Conservation (phyloP, 176 grass and related monocot species). For the Phyllostachys edulis region DNA sequence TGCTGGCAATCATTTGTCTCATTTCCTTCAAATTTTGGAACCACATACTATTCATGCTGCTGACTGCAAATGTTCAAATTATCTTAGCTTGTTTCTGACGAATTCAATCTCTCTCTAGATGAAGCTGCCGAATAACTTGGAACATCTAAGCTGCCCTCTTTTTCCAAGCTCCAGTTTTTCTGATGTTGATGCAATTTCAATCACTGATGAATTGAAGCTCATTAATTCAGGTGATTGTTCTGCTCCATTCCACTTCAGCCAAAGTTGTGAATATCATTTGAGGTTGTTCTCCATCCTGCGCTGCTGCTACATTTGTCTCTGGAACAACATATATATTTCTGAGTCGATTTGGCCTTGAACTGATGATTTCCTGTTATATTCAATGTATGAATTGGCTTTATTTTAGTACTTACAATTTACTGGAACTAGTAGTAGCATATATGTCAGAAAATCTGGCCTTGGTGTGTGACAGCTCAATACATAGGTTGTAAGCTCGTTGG, state of each 20-base stretch:
- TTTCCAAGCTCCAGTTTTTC: constrained; percentile 26
- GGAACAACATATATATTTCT: constrained; percentile 8
- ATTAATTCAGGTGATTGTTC: constrained; percentile 42
- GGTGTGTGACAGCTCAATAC: constrained; percentile 13
- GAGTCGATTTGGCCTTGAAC: background rate
- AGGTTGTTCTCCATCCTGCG: constrained; percentile 28
- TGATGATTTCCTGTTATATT: constrained; percentile 10
- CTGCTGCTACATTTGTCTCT: constrained; percentile 16
- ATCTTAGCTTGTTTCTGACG: constrained; percentile 28
- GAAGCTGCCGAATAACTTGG: constrained; percentile 28
- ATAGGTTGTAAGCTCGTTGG: constrained; percentile 36
- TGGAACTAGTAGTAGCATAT: background rate
- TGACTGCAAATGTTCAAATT: background rate
- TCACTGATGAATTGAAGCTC: constrained; percentile 30
- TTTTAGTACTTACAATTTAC: background rate
- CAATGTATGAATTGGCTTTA: constrained; percentile 7
- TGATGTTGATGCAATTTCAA: constrained; percentile 42
- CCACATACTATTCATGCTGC: background rate
- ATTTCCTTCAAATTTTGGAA: constrained; percentile 6
- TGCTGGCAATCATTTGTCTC: background rate
- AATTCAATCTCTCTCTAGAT: constrained; percentile 38
- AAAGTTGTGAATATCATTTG: constrained; percentile 51
- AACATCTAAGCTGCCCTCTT: constrained; percentile 18
- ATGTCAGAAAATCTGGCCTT: constrained; percentile 17
- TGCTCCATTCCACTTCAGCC: constrained; percentile 24